Base-by-base conservation (phyloP, 768 basidiomycete species). In the Hygrocybe punicea region DNA sequence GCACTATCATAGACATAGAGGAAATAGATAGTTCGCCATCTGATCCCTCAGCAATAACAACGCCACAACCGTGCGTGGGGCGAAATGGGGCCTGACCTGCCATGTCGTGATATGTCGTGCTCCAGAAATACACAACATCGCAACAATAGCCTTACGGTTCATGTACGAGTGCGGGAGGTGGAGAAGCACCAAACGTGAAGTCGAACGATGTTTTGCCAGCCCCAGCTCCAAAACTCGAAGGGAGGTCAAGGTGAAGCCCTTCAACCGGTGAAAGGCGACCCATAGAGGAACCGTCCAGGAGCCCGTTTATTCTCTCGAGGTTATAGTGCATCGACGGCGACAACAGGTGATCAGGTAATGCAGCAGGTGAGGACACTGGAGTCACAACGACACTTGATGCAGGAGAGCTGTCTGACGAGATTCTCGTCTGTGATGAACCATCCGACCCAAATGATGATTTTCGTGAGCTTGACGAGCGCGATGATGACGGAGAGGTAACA, bases 1-100 rank as follows among this genome's bases (percentile, higher is more conserved):
- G 58, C 63, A 60, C 63, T 63, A 63, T 61, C 63, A 55, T 57
- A 58, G 60, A 60, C 60, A 59, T 57, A 46, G 21, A 23, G 5
- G 48, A 37, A 29, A 55, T 48, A 39, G 42, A 14, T 23, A 11
- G 19, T 24, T 23, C 23, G 16, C 17, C 42, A 4, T 36, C 6
- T 47, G 42, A 34, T 25, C 23, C 24, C 25, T 13, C n/a, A 33
- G 23, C 19, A 35, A 7, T 21, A 7, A 17, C n/a, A n/a, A n/a
- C n/a, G n/a, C n/a, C n/a, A n/a, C 29, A 29, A 8, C 29, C 29
- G 29, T 29, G 29, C 29, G 29, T 29, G 29, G 29, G 29, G 29
- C 4, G 29, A 29, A 29, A 29, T 29, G 29, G 29, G 29, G 29
- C 29, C 29, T 29, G 29, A 29, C 29, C 4, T 8, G 29, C 29